Conservation (phyloP, 495 filamentous ascomycete species). For the Achaetomiella virescens region DNA sequence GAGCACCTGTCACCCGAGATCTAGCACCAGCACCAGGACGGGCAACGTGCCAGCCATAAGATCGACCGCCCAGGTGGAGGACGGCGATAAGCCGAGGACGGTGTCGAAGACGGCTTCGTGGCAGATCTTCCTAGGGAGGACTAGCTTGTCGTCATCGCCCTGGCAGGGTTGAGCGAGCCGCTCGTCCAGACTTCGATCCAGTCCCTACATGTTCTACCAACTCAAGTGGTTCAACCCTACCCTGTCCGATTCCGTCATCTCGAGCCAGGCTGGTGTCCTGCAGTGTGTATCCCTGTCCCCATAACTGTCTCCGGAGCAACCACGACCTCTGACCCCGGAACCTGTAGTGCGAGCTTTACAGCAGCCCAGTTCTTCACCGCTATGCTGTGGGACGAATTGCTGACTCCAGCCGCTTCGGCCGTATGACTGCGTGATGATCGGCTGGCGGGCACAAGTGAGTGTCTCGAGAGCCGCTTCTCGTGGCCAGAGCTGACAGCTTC, state of each 20-base stretch:
- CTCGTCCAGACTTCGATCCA: slow-evolving; percentile 71
- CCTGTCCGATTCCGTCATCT: slow-evolving; percentile 61
- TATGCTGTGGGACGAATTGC: slow-evolving; percentile 75
- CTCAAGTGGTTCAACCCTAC: slow-evolving; percentile 62
- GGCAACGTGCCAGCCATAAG: too few relatives aligned
- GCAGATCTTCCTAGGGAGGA: slow-evolving; percentile 65
- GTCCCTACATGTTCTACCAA: slow-evolving; percentile 76
- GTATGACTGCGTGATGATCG: slow-evolving; percentile 71
- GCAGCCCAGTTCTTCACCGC: slow-evolving; percentile 79
- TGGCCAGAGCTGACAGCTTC: too few relatives aligned
- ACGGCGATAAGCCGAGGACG: too few relatives aligned
- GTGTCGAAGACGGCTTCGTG: too few relatives aligned
- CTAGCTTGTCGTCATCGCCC: slow-evolving; percentile 67
- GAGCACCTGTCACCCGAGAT: too few relatives aligned
- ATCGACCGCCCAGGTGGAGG: too few relatives aligned
- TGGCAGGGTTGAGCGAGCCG: slow-evolving; percentile 72
- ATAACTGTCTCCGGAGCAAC: neutral
- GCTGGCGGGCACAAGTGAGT: slow-evolving; percentile 59
- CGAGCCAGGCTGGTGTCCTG: slow-evolving; percentile 71
- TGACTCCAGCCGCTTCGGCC: slow-evolving; percentile 62
- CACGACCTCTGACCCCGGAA: neutral
- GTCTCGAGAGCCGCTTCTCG: neutral
- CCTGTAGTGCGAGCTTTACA: slow-evolving; percentile 58
- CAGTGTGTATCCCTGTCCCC: slow-evolving; percentile 30
- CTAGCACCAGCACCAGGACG: too few relatives aligned